Evolutionary conservation across 257 asterid genomes (phyloP), one percentile per base, ranked within the genome.

Genomic region (Scutellaria baicalensis): DNA sequence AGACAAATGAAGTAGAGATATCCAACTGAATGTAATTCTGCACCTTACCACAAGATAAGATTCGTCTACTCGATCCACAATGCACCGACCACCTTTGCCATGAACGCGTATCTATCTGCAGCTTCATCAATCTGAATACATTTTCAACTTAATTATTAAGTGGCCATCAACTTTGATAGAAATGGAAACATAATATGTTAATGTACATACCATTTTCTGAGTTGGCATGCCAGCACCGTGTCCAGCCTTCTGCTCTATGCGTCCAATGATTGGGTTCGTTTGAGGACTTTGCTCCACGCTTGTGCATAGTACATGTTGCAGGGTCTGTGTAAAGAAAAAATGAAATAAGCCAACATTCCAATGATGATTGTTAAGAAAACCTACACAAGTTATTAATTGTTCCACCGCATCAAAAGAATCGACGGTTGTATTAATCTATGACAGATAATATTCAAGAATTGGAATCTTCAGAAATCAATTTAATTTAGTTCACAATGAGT

Each of bases 141-240:
- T 16, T 35, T 23, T 45, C 36, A 27, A 9, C 51, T 65, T 59
- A 69, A 59, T 31, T n/a, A 27, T 27, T 27, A 27, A 27, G 4
- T 2, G 33, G 3, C 33, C 33, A 27, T 27, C 33, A 51, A 47
- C 16, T 8, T 14, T 2, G 38, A 59, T 0, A 39, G 8, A 17
- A 27, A n/a, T 5, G 16, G 35, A 12, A 54, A 80, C 23, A 9
- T 10, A 47, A 12, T 52, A 36, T 8, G 45, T 18, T 8, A 42
- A 20, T n/a, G 13, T 20, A 55, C 45, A 75, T 80, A 93, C 99
- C 67, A 78, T 60, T 81, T 94, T 91, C 82, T 91, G 92, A 6
- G 96, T 91, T 7, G 99, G 96, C 73, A 79, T 92, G 50, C 99
- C 96, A 52, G 95, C 93, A 66, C 99, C 97, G 62, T 94, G 99